Percentiles rank a stretch among this genome's conserved stretches.
Evolutionary conservation across 345 rosid species (phyloP).

Genomic region (Sonneratia caseolaris): DNA sequence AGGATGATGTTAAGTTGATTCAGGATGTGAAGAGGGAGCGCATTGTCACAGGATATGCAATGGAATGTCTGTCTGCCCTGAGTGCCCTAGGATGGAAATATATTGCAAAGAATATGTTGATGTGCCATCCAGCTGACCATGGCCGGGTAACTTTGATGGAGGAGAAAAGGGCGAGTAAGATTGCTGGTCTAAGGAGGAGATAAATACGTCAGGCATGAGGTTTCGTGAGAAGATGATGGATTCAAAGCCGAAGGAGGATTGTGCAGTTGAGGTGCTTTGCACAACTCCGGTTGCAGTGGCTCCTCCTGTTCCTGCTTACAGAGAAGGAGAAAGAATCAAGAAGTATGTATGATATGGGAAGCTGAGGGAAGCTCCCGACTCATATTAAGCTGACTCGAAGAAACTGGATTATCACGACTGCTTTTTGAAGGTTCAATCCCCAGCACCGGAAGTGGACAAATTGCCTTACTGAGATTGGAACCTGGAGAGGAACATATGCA

Average conservation of each 20-base stretch:
- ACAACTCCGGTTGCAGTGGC: conserved; percentile 59
- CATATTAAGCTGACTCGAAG: conserved; percentile 68
- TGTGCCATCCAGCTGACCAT: conserved; percentile 87
- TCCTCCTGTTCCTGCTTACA: conserved; percentile 54
- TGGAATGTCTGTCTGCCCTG: conserved; percentile 67
- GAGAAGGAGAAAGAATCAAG: conserved; percentile 65
- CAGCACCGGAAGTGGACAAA: conserved; percentile 83
- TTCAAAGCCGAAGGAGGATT: conserved; percentile 72
- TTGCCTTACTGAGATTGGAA: conserved; percentile 88
- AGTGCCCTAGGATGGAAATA: conserved; percentile 86
- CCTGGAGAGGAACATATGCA: conserved; percentile 36
- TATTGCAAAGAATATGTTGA: conserved; percentile 76
- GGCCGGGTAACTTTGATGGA: conserved; percentile 74
- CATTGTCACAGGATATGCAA: conserved; percentile 87
- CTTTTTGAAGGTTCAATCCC: conserved; percentile 86
- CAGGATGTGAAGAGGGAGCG: conserved; percentile 61
- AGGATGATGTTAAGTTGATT: conserved; percentile 27
- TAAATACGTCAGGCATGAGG: conserved; percentile 50
- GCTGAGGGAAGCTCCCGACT: conserved; percentile 70
- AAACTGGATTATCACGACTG: conserved; percentile 74
- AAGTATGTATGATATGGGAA: conserved; percentile 87
- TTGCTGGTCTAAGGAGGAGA: conserved; percentile 72
- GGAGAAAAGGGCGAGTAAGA: conserved; percentile 57
- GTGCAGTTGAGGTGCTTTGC: conserved; percentile 64
- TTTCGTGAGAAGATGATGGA: conserved; percentile 84